Conservation (phyloP, 1,284 basidiomycete species). For the Pseudozyma thailandica region DNA sequence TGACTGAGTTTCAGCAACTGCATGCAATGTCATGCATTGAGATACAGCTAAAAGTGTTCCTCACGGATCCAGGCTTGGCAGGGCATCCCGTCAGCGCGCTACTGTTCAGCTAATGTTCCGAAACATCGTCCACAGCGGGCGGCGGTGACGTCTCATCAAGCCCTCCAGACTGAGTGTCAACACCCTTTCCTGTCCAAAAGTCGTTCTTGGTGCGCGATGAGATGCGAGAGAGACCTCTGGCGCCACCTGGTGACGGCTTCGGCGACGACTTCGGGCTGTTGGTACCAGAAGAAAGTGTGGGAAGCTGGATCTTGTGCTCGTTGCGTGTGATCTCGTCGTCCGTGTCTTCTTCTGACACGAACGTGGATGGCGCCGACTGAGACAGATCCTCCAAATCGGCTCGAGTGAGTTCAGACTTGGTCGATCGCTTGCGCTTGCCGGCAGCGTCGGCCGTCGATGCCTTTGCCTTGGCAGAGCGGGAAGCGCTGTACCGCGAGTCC, state of each 20-base stretch:
- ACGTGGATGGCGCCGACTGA: slow-evolving; percentile 42
- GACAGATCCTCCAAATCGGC: slow-evolving; percentile 45
- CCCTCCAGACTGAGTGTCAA: slow-evolving; percentile 14
- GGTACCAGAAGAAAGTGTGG: slow-evolving; percentile 26
- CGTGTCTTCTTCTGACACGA: slow-evolving; percentile 42
- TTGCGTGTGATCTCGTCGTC: slow-evolving; percentile 23
- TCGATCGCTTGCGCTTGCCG: slow-evolving; percentile 18
- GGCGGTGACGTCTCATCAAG: slow-evolving; percentile 33
- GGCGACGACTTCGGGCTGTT: slow-evolving; percentile 25
- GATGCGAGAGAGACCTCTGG: slow-evolving; percentile 24
- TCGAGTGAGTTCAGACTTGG: slow-evolving; percentile 26
- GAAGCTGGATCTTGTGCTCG: slow-evolving; percentile 30
- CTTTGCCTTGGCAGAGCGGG: slow-evolving; percentile 18
- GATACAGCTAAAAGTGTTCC: no score
- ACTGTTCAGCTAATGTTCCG: no score
- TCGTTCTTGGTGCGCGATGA: slow-evolving; percentile 47
- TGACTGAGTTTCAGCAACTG: no score
- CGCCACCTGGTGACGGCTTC: slow-evolving; percentile 10
- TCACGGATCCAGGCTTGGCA: no score
- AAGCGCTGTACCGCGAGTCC: slow-evolving; percentile 43
- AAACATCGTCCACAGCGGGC: neutral
- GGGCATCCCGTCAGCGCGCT: no score
- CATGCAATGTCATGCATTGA: no score
- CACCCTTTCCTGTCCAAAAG: slow-evolving; percentile 45
- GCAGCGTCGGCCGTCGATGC: neutral